phyloP scores from a whole-genome alignment of 208 protist species.

The Crithidia brevicula region DNA sequence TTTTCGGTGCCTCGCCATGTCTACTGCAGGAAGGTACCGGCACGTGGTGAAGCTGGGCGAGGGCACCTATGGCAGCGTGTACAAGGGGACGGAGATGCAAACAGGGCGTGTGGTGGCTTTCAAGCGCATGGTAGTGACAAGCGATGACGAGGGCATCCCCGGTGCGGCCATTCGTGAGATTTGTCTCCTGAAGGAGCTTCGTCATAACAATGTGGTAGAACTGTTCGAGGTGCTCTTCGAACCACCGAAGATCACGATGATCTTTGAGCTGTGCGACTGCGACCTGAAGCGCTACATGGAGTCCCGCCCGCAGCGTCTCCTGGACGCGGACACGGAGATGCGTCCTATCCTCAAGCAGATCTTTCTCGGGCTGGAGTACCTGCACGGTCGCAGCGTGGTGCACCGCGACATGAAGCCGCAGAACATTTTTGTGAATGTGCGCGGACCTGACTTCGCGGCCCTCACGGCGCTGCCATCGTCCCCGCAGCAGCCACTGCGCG shows the following conservation, averaged over 20 bases:
- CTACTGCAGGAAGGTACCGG: slow-evolving; percentile 79
- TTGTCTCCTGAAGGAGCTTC: slow-evolving; percentile 94
- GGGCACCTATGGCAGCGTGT: slow-evolving; percentile 98
- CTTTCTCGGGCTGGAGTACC: slow-evolving; percentile 73
- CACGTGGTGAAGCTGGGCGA: slow-evolving; percentile 97
- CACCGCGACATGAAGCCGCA: slow-evolving; percentile 93
- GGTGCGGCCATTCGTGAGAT: slow-evolving; percentile 93
- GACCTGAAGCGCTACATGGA: slow-evolving; percentile 98
- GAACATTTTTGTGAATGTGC: slow-evolving; percentile 85
- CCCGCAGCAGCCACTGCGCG: background rate
- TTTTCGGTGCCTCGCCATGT: slow-evolving; percentile 57
- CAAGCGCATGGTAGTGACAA: slow-evolving; percentile 87
- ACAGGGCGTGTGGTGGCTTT: slow-evolving; percentile 85
- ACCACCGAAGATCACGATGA: slow-evolving; percentile 96
- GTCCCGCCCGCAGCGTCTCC: slow-evolving; percentile 27
- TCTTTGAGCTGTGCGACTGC: slow-evolving; percentile 97
- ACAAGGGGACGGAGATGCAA: slow-evolving; percentile 92
- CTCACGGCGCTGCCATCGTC: slow-evolving; percentile 23
- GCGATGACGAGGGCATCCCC: slow-evolving; percentile 92
- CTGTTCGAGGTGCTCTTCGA: slow-evolving; percentile 97
- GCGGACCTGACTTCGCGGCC: slow-evolving; percentile 34
- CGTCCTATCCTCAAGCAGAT: slow-evolving; percentile 79
- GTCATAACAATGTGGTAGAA: slow-evolving; percentile 94
- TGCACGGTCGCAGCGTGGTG: slow-evolving; percentile 80
- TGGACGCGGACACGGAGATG: slow-evolving; percentile 61